Evolutionary conservation across 2,329 filamentous ascomycete species (phyloP), one percentile per base, ranked within the genome.

Genomic region (Cordyceps pruinosa): DNA sequence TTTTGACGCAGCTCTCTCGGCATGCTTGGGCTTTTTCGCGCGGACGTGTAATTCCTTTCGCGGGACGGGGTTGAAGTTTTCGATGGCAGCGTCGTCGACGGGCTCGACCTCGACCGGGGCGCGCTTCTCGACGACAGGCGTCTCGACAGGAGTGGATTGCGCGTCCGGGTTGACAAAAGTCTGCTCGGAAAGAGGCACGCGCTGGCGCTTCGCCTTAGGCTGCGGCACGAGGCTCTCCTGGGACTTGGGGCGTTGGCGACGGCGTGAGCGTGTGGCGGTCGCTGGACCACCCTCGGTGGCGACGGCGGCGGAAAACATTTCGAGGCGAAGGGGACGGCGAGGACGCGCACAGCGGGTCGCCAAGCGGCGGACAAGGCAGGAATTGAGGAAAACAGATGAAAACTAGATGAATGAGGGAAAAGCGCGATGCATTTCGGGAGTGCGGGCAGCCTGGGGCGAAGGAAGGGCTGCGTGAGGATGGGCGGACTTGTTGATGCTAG

Each of bases 191-290:
- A 85, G 68, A 30, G 79, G 80, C 52, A 83, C 71, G 61, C 84
- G 77, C 66, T 82, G 81, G 61, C 84, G 79, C 73, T 87, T 87
- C 13, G 82, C 78, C 69, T 85, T 86, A 28, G 84, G 84, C 64
- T 82, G 79, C 61, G 81, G 77, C 49, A 72, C 70, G 53, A 80
- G 69, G 66, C 72, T 76, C 58, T 86, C 83, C 57, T 77, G 74
- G 65, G 77, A 82, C 64, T 74, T 69, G 51, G 83, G 83, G 58
- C 84, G 80, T 69, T 83, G 83, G 58, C 84, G 79, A 60, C 84
- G 79, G 59, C 84, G 81, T 64, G 81, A 83, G 61, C 83, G 78
- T 55, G 81, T 83, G 53, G 80, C 77, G 61, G 75, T 80, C 64
- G 79, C 77, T 30, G 81, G 77, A 63, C 79, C 78, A 64, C 77